Conservation (phyloP, 495 filamentous ascomycete species). For the Neurospora hispaniola region DNA sequence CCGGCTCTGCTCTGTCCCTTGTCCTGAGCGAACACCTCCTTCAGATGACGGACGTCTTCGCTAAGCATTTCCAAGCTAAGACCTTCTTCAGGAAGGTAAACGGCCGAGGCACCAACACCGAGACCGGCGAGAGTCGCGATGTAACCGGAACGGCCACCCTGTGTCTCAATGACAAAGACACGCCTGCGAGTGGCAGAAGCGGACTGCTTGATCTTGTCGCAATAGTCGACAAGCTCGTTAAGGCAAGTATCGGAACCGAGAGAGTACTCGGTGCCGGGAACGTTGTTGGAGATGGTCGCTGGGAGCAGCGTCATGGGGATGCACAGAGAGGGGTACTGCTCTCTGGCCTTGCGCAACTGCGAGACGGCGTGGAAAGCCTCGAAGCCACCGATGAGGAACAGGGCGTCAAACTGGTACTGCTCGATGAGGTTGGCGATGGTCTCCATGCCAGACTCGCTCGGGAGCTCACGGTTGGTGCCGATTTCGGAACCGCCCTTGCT, state of each 20-base stretch:
- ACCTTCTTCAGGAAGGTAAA: conserved; percentile 96
- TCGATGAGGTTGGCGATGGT: conserved; percentile 78
- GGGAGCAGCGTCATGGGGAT: conserved; percentile 90
- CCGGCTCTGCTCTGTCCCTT: conserved; percentile 84
- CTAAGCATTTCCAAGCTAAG: conserved; percentile 89
- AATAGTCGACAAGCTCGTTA: conserved; percentile 93
- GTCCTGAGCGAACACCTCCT: conserved; percentile 75
- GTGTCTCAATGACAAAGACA: conserved; percentile 96
- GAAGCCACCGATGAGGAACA: conserved; percentile 92
- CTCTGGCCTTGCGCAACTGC: conserved; percentile 70
- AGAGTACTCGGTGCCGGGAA: conserved; percentile 94
- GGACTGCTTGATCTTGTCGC: conserved; percentile 93
- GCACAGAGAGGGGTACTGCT: conserved; percentile 70
- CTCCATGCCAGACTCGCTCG: conserved; percentile 70
- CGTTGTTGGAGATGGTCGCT: conserved; percentile 98
- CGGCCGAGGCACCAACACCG: conserved; percentile 81
- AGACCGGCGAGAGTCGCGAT: conserved; percentile 85
- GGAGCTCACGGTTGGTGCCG: conserved; percentile 90
- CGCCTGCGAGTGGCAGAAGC: conserved; percentile 84
- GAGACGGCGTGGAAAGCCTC: conserved; percentile 91
- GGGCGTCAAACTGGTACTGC: conserved; percentile 75
- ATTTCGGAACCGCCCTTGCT: conserved; percentile 96
- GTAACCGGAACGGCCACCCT: conserved; percentile 91
- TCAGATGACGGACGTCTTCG: conserved; percentile 81
- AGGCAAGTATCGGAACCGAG: conserved; percentile 94